Evolutionary conservation across 164 flowering plant genomes (phyloP), one percentile per base, ranked within the genome.

Genomic region (Stephania cephalantha): DNA sequence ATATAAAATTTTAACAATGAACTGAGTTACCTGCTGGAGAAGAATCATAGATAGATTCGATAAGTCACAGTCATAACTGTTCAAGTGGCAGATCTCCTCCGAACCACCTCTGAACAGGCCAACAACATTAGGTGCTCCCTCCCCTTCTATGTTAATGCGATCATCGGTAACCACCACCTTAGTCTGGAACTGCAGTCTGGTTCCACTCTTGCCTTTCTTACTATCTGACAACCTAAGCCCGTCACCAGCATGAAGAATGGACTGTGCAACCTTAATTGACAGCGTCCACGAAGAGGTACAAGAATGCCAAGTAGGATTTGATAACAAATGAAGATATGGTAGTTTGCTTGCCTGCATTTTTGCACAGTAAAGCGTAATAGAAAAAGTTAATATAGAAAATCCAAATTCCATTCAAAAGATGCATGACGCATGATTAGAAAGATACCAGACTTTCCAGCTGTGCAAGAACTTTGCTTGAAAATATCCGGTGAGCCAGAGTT

Each of bases 261-360:
- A 87, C 71, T 82, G 85, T 70, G 97, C 97, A 84, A 92, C 83
- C 77, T 82, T 87, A 89, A 92, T 77, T 25, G 79, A 87, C 70
- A 95, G 84, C 45, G 97, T 88, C 99, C 99, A 95, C 42, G 97
- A 87, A 73, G 99, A 93, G 53, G 84, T 89, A 45, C 98, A 90
- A 79, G 99, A 91, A 83, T 90, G 87, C 98, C 99, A 93, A 29
- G 97, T 92, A 17, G 98, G 93, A 81, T 91, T 90, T 58, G 97
- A 87, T 73, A 85, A 73, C 84, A 93, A 81, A 73, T 86, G 93
- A 44, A 93, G 87, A 85, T 88, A 91, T 3, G 95, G 90, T 18
- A 90, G 90, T 77, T 83, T 76, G 42, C 71, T 70, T 53, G 88
- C 92, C 97, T 91, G 80, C 71, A 83, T 3, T 30, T n/a, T 61